Conservation (phyloP, 495 filamentous ascomycete species). For the Letharia columbiana region DNA sequence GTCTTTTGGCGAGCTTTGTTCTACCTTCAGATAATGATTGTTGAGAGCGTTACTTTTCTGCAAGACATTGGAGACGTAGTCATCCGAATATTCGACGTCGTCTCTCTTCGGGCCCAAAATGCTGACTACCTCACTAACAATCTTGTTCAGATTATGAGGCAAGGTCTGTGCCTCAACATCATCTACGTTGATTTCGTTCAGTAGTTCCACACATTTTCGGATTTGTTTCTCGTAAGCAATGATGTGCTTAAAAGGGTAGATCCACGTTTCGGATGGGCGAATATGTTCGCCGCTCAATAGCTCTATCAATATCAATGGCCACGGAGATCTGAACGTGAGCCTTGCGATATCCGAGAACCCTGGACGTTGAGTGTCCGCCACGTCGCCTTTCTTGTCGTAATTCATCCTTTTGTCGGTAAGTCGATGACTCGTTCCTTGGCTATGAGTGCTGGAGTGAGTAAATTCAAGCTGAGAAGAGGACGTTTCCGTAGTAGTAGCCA, state of each 20-base stretch:
- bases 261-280: not conserved
- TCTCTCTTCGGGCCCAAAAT: not conserved
- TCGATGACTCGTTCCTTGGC: not conserved
- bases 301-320: not conserved
- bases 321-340: not conserved
- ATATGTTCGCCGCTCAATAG: not conserved
- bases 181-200: not conserved
- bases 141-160: not conserved
- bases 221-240: slow-evolving; percentile 6
- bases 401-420: not conserved
- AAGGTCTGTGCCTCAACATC: not conserved
- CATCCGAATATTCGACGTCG: not conserved
- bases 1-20: not conserved
- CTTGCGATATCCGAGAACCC: not conserved
- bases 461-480: not conserved
- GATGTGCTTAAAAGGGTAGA: slow-evolving; percentile 6
- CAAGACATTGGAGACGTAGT: not conserved
- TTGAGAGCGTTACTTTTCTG: not conserved
- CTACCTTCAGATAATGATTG: not conserved
- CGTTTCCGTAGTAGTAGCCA: not conserved
- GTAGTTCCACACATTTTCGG: not conserved
- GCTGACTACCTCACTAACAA: not conserved
- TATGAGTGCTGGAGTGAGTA: not conserved
- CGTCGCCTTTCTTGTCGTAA: not conserved
- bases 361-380: not conserved